Base-by-base conservation (phyloP, 148 eudicot species). In the Polygonum aviculare region DNA sequence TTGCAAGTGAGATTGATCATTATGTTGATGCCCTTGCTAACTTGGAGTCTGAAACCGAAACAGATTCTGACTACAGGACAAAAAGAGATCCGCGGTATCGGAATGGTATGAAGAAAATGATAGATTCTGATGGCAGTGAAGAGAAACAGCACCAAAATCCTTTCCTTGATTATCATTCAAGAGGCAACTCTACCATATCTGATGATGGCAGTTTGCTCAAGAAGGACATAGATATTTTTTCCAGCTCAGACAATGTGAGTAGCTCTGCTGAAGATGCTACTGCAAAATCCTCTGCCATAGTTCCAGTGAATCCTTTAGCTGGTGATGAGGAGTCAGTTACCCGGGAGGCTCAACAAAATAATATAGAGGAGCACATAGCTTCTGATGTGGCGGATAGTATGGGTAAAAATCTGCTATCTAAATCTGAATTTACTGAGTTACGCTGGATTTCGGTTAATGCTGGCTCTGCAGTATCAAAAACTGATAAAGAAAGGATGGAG, bases 21-120 rank as follows among this genome's bases (percentile, higher is more conserved):
- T 95, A 88, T 51, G 80, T 88, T 81, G 98, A 95, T 84, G 98
- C 98, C 75, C 90, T 90, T 79, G 80, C 96, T 50, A 87, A 84
- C 26, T 90, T 92, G 78, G 98, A 90, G 60, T 86, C 94, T 78
- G 98, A 92, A 82, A 80, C 82, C 70, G 98, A 92, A 71, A 89
- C 90, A 48, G 98, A 94, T 73, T 79, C 82, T 45, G 97, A 95
- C 55, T 39, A 60, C 52, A 92, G 77, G 78, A 49, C 77, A 74
- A 88, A 84, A 82, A 72, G 76, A 75, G 74, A 73, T 77, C 78
- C 62, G 41, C 78, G 40, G 41, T 74, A 70, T 74, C 72, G 67
- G 73, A 76, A 81, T 81, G 70, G 60, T 26, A 69, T 78, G 62
- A 84, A 78, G 62, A 76, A 78, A 78, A 74, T 78, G 74, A 78